Evolutionary conservation across 2,329 filamentous ascomycete species (phyloP).

Genomic region (Chrysoporthe puriensis): DNA sequence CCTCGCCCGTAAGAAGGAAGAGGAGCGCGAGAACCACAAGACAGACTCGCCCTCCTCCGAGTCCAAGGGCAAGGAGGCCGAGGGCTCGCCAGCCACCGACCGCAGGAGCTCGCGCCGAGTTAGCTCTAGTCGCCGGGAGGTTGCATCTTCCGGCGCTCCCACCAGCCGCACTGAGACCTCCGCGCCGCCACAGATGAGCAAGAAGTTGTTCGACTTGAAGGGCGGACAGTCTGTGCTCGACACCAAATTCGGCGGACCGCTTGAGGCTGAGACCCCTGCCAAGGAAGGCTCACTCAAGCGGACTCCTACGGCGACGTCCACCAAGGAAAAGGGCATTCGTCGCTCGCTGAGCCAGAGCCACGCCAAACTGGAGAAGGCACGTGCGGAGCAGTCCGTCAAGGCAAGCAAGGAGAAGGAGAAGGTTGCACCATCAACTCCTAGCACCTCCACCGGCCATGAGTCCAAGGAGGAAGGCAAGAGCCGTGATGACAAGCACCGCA

Average conservation of each 20-base stretch:
- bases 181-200: constrained; percentile 36
- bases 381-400: constrained; percentile 30
- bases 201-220: constrained; percentile 49
- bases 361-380: constrained; percentile 33
- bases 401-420: constrained; percentile 20
- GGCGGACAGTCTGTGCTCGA: constrained; percentile 41
- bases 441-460: constrained; percentile 4
- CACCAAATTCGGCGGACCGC: constrained; percentile 30
- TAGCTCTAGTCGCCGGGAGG: constrained; percentile 44
- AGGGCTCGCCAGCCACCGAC: constrained; percentile 35
- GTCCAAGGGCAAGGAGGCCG: constrained; percentile 42
- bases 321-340: constrained; percentile 33
- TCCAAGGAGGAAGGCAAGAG: constrained; percentile 13
- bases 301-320: constrained; percentile 20
- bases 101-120: constrained; percentile 47
- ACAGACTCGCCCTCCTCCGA: constrained; percentile 30
- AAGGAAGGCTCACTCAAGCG: constrained; percentile 16
- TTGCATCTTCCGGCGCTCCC: constrained; percentile 29
- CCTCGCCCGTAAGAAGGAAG: constrained; percentile 38
- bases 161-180: constrained; percentile 36
- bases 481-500: constrained; percentile 29
- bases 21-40: constrained; percentile 34
- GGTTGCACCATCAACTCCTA: neutral
- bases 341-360: constrained; percentile 37
- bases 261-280: constrained; percentile 16